Conservation (phyloP, 2,329 filamentous ascomycete species). For the Colletotrichum sp. region DNA sequence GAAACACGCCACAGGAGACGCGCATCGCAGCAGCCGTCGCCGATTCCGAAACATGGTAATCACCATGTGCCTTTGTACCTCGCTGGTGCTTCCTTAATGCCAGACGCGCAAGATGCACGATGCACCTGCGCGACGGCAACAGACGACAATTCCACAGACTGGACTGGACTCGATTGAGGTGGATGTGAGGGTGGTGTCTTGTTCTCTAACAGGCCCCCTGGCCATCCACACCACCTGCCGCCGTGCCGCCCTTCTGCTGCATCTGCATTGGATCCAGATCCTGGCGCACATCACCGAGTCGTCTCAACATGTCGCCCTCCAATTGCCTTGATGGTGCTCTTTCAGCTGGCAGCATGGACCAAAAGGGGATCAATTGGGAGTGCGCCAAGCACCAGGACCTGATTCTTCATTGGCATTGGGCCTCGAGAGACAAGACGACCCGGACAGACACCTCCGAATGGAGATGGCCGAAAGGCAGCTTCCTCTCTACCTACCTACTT, state of each 20-base stretch:
- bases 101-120: not conserved
- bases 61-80: not conserved
- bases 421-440: not conserved
- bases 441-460: not conserved
- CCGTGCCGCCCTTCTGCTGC: not conserved
- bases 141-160: not conserved
- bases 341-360: not conserved
- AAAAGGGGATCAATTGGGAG: not conserved
- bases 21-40: not conserved
- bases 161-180: not conserved
- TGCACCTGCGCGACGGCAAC: not conserved
- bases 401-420: not conserved
- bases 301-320: not conserved
- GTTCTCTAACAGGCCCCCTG: not conserved
- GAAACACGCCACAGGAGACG: not conserved
- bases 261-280: not conserved
- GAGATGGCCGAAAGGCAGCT: not conserved
- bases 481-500: not conserved
- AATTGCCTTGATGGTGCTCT: not conserved
- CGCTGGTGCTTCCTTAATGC: not conserved
- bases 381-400: not conserved
- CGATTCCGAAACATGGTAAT: not conserved
- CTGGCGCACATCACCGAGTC: slow-evolving; percentile 10
- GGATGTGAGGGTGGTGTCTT: not conserved
- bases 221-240: not conserved